phyloP scores from a whole-genome alignment of 805 yeast genomes.

The Candida maesae region DNA sequence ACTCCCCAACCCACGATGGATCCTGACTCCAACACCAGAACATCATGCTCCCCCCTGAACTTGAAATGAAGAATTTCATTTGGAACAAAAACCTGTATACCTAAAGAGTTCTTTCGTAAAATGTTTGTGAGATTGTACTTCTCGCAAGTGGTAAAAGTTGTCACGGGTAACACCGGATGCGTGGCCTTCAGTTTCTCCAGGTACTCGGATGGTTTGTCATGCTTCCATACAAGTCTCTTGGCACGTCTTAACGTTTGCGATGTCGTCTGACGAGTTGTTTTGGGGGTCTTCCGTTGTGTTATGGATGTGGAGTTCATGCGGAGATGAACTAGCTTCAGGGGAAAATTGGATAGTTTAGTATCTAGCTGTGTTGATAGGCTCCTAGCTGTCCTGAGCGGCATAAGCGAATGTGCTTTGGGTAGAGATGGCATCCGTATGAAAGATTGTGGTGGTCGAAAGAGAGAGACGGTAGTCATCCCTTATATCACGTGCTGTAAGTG shows the following conservation, averaged over 20 bases:
- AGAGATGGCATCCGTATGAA: too few species aligned
- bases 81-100: constrained; percentile 44
- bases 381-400: too few species aligned
- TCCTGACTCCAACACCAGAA: constrained; percentile 72
- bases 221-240: constrained; percentile 7
- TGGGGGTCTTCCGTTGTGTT: constrained; percentile 4
- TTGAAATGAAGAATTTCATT: constrained; percentile 64
- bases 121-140: constrained; percentile 53
- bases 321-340: too few species aligned
- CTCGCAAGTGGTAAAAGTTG: constrained; percentile 73
- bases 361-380: too few species aligned
- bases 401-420: too few species aligned
- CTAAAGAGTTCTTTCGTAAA: constrained; percentile 29
- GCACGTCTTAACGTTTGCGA: constrained; percentile 15
- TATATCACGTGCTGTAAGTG: too few species aligned
- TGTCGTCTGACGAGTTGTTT: constrained; percentile 10
- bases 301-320: constrained; percentile 3
- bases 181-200: constrained; percentile 6
- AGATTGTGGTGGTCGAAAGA: too few species aligned
- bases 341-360: too few species aligned
- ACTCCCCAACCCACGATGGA: constrained; percentile 84
- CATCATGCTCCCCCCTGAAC: constrained; percentile 42
- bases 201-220: constrained; percentile 1
- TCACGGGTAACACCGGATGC: constrained; percentile 43
- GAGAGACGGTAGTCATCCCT: too few species aligned